Base-by-base conservation (phyloP, 352 stramenopile genomes). In the Phytophthora cactorum region DNA sequence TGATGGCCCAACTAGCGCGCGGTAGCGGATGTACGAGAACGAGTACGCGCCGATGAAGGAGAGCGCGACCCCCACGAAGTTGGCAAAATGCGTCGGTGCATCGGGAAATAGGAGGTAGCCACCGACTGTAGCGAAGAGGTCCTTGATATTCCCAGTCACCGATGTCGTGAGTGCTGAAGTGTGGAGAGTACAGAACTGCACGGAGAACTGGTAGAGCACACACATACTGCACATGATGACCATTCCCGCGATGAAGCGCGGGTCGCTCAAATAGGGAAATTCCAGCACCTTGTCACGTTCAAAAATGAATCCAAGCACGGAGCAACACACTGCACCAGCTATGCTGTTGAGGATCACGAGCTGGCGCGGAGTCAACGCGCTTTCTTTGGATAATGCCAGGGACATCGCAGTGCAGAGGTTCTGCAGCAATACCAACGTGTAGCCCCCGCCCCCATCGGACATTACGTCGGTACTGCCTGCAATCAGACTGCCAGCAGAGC, bases 131-230 rank as follows among this genome's bases (percentile, higher is more conserved):
- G 84, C 87, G 43, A 78, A 71, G 15, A 92, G 41, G 68, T 92
- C 84, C 63, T 92, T 92, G 57, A 92, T 63, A 65, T 92, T 92
- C 45, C 84, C 84, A 4, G 84, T 92, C 49, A 92, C 82, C 1
- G 84, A 91, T 17, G 84, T 92, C 22, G 84, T 86, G 25, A 92
- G 72, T 49, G 84, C 80, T 22, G 84, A 92, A 49, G 86, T 92
- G 43, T 72, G 75, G 11, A 89, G 70, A 15, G 82, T 92, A 67
- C 84, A 91, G 27, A 89, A 65, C 67, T 87, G 82, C 51, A 92
- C 75, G 6, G 84, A 84, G 53, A 92, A 87, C 68, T 92, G 82
- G 70, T 91, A 92, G 7, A 91, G 64, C 63, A 90, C 78, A 54
- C 84, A 92, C 43, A 84, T 72, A 67, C 68, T 78, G 72, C 84